Evolutionary conservation across 371 early-diverging fungal species (phyloP), one percentile per base, ranked within the genome.

Genomic region (Chytridium lagenaria): DNA sequence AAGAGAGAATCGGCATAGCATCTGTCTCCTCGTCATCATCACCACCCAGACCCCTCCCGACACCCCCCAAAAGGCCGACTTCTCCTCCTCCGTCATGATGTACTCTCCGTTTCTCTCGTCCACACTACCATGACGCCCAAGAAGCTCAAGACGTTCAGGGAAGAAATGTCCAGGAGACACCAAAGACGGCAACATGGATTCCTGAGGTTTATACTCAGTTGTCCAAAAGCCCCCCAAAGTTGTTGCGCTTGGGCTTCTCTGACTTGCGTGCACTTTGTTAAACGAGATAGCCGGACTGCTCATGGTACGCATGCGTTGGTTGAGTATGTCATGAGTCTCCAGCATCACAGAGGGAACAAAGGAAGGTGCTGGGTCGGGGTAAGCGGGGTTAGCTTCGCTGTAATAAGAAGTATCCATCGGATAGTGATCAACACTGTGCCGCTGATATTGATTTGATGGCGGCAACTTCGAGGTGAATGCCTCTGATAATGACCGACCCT

Each of bases 61-160:
- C 67, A 2, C 67, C 67, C 40, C 40, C 67, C 67, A 67, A 67
- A 67, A 67, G 10, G 67, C 67, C 44, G 15, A 26, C 44, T 67
- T 67, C 26, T 67, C 67, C 33, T 67, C 67, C 26, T 67, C 67
- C 19, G 67, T 67, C 67, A 67, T 67, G 16, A 67, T 44, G 19
- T 50, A 67, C 19, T 67, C 67, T 12, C 28, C 7, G 22, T 40
- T 3, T 22, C 23, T 3, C 44, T 67, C 67, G 5, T 67, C 61
- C 12, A 2, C 61, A 3, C 7, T 61, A 5, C 7, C 61, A 33
- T 10, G n/a, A 23, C 26, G 7, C 5, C 23, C 36, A 3, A 37
- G 36, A 34, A 34, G 30, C 34, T 7, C 23, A 15, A 3, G 16
- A 3, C 10, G 61, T 15, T 28, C 61, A 12, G 34, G 3, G 23